Conservation (phyloP, 179 eudicot genomes). For the Spinacia oleracea region DNA sequence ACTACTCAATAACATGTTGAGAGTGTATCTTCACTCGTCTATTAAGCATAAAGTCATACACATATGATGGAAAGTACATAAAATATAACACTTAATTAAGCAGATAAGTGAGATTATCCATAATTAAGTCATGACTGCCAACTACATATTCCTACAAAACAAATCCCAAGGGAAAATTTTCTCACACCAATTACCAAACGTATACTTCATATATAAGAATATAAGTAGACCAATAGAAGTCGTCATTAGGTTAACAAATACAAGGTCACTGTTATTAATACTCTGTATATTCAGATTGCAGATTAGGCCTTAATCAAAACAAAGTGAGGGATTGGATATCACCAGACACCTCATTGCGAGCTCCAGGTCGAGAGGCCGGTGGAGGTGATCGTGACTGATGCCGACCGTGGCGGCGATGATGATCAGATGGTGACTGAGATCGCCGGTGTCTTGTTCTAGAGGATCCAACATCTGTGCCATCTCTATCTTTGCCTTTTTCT, state of each 20-base stretch:
- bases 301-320: constrained; percentile 6
- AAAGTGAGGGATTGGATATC: constrained; percentile 53
- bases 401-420: constrained; percentile 46
- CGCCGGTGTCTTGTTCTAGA: constrained; percentile 55
- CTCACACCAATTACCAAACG: background rate
- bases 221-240: background rate
- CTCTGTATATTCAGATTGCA: background rate
- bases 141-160: background rate
- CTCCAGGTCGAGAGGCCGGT: constrained; percentile 47
- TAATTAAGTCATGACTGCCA: background rate
- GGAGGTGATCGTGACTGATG: constrained; percentile 68
- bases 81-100: background rate
- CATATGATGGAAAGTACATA: background rate
- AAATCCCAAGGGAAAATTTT: background rate
- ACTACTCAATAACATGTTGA: background rate
- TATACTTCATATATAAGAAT: too few species aligned
- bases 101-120: background rate
- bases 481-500: constrained; percentile 24
- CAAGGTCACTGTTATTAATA: background rate
- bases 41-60: background rate
- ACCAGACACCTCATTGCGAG: constrained; percentile 89
- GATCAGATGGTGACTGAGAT: constrained; percentile 65
- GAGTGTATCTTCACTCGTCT: background rate
- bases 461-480: constrained; percentile 44
- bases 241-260: background rate